Percentiles rank a stretch among this genome's conserved stretches.
phyloP scores from a whole-genome alignment of 2,329 filamentous ascomycete genomes.

The Ophiostoma novo-ulmi region DNA sequence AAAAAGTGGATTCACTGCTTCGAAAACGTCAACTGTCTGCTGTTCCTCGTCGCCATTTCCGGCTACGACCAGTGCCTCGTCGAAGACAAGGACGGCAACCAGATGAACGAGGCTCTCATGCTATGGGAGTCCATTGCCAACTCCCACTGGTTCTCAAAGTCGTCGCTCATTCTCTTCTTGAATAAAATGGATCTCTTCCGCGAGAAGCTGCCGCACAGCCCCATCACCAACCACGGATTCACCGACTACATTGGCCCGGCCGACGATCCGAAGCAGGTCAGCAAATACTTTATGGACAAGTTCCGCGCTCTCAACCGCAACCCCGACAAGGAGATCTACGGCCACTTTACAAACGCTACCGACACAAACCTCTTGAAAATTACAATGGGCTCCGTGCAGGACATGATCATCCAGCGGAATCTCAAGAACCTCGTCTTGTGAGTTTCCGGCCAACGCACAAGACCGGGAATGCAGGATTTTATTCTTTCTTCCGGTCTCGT shows the following conservation, averaged over 20 bases:
- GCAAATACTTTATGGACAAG: slow-evolving; percentile 77
- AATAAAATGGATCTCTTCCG: slow-evolving; percentile 87
- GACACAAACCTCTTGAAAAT: slow-evolving; percentile 75
- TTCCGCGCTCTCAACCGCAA: slow-evolving; percentile 71
- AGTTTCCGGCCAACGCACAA: slow-evolving; percentile 27
- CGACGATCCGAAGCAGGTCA: slow-evolving; percentile 67
- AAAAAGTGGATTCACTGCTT: slow-evolving; percentile 99
- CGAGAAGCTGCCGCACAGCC: slow-evolving; percentile 65
- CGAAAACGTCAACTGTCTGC: slow-evolving; percentile 83
- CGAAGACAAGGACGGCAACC: slow-evolving; percentile 91
- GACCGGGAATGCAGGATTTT: background rate
- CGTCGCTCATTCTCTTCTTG: slow-evolving; percentile 75
- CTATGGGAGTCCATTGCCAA: slow-evolving; percentile 82
- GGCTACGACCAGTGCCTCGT: slow-evolving; percentile 95
- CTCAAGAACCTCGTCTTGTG: slow-evolving; percentile 72
- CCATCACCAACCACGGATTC: slow-evolving; percentile 68
- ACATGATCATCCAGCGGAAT: slow-evolving; percentile 83
- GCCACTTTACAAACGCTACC: slow-evolving; percentile 58
- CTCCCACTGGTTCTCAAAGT: slow-evolving; percentile 79
- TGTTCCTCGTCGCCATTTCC: slow-evolving; percentile 92
- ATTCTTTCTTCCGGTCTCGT: slow-evolving; percentile 3
- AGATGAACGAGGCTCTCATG: slow-evolving; percentile 88
- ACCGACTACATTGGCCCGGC: slow-evolving; percentile 70
- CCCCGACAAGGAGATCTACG: slow-evolving; percentile 59
- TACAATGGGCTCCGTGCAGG: slow-evolving; percentile 79